Evolutionary conservation across 1,139 yeast species (phyloP), one percentile per base, ranked within the genome.

Genomic region (Yarrowia galli): DNA sequence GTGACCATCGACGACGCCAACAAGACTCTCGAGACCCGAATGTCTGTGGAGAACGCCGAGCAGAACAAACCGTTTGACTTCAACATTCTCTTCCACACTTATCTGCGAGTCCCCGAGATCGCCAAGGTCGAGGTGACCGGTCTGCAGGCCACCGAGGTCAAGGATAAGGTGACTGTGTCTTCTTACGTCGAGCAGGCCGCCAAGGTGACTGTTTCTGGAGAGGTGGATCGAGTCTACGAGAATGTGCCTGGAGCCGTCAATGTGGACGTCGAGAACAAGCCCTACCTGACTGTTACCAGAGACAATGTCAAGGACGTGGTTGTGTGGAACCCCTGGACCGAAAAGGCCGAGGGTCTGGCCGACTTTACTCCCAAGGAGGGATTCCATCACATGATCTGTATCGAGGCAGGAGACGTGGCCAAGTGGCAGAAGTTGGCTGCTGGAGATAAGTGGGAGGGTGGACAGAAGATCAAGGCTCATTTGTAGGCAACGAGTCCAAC

Each of bases 301-400:
- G 79, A 79, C 36, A 87, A 88, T 73, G 82, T 93, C 72, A 92
- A 90, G 2, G 98, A 95, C 76, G 85, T 92, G 25, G 98, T 95
- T 65, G 98, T 95, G 67, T 95, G 99, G 99, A 95, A 95, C 78
- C 99, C 99, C 32, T 95, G 98, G 99, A 82, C 85, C 72, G 85
- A 89, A 67, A 91, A 90, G 77, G 86, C 96, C 25, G 82, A 80
- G 36, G 89, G 89, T 1, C 90, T 95, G 93, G 88, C 82, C 45
- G 99, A 95, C 78, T 95, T 93, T 76, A 84, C 83, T 73, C 99
- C 99, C 67, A 92, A 91, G 76, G 77, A 80, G 67, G 98, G 97
- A 4, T 95, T 83, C 81, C 83, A 87, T 73, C 82, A 88, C 65
- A 93, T 95, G 98, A 85, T 95, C 69, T 95, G 99, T 79, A 85